Evolutionary conservation across 2,329 filamentous ascomycete genomes (phyloP), one percentile per base, ranked within the genome.

Genomic region (Arthroderma sp.): DNA sequence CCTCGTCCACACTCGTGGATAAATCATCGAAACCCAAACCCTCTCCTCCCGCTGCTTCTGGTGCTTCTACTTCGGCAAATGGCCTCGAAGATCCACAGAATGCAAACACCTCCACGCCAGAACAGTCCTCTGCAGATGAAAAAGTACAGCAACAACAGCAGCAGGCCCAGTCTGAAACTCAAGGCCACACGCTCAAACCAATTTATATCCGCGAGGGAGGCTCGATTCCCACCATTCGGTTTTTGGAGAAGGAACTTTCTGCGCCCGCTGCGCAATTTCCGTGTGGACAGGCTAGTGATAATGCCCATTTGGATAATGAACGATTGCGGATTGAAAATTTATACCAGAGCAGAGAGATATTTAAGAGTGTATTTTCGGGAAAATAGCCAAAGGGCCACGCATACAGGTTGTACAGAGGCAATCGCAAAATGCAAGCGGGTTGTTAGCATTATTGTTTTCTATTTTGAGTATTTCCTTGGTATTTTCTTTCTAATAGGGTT

Each of bases 171-270:
- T 22, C 15, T 22, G 1, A 4, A 6, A 36, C 34, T 32, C n/a
- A 2, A 32, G 8, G 38, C 45, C 4, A 40, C 42, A 40, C 44
- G 11, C 50, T 60, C 7, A 55, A 58, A 44, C 89, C 88, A 0
- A 71, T 98, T 3, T 96, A 94, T 60, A 98, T 98, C 53, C 78
- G 91, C 6, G 91, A 98, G 64, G 91, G 91, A 8, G 91, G 91
- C 4, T 93, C 84, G 0, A 98, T 98, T 53, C 91, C 91, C 0
- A 85, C 85, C 0, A 96, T 96, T 46, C 72, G 91, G 4, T 96
- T 96, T 58, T 61, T 96, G 33, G 89, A 96, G 62, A 94, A 94
- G 66, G 86, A 94, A 56, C 95, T 96, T 58, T 74, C 75, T 2
- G 91, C 91, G 0, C 87, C 88, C 0, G 89, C 91, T 0, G 89